These are phyloP conservation scores for Ormosia semicastrata DNA, from an alignment of 306 rosid genomes.

Conservation along the genomic window DNA sequence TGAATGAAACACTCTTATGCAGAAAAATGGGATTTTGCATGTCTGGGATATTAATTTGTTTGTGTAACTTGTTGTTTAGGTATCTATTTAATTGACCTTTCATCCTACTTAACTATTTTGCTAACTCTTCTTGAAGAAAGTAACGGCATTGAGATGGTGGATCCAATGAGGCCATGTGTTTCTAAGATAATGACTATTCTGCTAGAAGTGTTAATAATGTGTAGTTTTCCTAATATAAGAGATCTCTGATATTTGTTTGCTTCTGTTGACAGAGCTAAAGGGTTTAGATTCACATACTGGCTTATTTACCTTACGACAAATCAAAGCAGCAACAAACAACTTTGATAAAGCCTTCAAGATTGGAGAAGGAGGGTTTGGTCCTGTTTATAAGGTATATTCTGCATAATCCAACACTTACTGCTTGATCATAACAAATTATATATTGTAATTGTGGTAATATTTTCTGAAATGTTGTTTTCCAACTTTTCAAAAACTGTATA, in stretches of 20 bases:
- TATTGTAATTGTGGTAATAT: not conserved
- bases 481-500: not conserved
- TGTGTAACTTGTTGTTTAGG: not conserved
- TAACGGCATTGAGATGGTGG: not conserved
- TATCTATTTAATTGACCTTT: not conserved
- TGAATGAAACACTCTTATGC: not conserved
- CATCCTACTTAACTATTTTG: not conserved
- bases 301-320: constrained; percentile 27
- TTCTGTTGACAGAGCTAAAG: constrained; percentile 36
- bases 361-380: constrained; percentile 77
- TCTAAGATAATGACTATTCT: not conserved
- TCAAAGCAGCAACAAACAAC: constrained; percentile 39
- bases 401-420: not conserved
- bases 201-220: not conserved
- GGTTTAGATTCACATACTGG: constrained; percentile 25
- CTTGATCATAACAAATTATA: not conserved
- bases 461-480: not conserved
- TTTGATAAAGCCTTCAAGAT: constrained; percentile 44
- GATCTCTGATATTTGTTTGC: not conserved
- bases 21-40: not conserved
- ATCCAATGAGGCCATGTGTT: not conserved
- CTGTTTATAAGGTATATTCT: constrained; percentile 48
- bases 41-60: not conserved
- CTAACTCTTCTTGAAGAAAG: not conserved
- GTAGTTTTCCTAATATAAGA: not conserved